These are phyloP conservation scores for Boletus insuetus DNA, from an alignment of 768 basidiomycete genomes.

Conservation along the genomic window DNA sequence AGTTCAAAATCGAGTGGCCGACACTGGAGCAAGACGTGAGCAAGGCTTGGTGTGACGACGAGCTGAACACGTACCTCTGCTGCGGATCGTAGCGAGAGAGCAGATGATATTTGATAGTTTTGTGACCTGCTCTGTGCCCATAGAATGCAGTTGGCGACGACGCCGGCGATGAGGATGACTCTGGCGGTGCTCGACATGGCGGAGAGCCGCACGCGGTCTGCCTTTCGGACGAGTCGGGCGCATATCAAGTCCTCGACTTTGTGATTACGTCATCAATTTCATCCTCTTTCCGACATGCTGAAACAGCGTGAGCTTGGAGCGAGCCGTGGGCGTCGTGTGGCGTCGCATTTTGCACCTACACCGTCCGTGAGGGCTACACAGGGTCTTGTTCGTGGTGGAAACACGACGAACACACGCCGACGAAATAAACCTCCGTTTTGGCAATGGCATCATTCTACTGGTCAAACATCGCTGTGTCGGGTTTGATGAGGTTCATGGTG, in stretches of 20 bases:
- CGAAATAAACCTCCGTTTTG: slow-evolving; percentile 68
- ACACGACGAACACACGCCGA: slow-evolving; percentile 20
- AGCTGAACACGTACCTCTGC: neutral
- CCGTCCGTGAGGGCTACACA: slow-evolving; percentile 98
- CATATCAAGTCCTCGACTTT: too few species aligned
- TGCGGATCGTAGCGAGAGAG: neutral
- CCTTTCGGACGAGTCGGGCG: too few species aligned
- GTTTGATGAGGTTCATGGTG: slow-evolving; percentile 93
- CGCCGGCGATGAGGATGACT: slow-evolving; percentile 47
- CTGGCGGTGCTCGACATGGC: slow-evolving; percentile 51
- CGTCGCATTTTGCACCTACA: slow-evolving; percentile 41
- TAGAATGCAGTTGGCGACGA: slow-evolving; percentile 58
- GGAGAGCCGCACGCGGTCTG: too few species aligned
- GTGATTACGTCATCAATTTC: slow-evolving; percentile 14
- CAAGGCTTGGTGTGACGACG: neutral
- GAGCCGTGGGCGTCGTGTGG: too few species aligned
- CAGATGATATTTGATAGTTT: neutral
- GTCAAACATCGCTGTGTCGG: slow-evolving; percentile 89
- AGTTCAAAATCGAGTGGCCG: slow-evolving; percentile 55
- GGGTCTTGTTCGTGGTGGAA: slow-evolving; percentile 80
- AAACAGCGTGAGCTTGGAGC: too few species aligned
- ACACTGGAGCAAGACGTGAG: slow-evolving; percentile 46
- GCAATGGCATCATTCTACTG: slow-evolving; percentile 67
- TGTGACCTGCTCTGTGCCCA: slow-evolving; percentile 57
- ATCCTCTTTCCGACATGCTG: neutral